A percentile compares a stretch with the other conserved stretches of the same genome.
Evolutionary conservation across 306 rosid genomes (phyloP).

Genomic region (Cotoneaster glaucophyllus): DNA sequence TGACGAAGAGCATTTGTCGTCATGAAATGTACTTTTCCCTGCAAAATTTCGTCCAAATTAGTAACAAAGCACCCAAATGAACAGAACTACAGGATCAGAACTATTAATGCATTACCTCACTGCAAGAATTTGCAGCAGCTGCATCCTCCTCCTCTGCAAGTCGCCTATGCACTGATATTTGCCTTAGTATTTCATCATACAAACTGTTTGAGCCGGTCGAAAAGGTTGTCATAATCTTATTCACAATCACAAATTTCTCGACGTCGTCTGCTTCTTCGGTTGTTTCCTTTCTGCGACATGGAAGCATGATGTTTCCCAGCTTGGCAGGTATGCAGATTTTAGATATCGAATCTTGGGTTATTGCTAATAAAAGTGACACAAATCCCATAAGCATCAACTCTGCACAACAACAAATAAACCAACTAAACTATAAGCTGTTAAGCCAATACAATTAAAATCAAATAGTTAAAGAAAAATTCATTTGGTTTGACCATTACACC

Average conservation of each 20-base stretch:
- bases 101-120: not conserved
- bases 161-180: not conserved
- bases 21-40: conserved; percentile 34
- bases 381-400: conserved; percentile 39
- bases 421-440: not conserved
- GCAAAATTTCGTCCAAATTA: not conserved
- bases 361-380: conserved; percentile 28
- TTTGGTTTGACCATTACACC: conserved; percentile 8
- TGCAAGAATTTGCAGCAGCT: conserved; percentile 20
- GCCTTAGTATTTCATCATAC: conserved; percentile 1
- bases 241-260: not conserved
- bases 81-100: not conserved
- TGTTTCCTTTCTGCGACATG: conserved; percentile 10
- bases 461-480: not conserved
- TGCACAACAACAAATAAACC: not conserved
- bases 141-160: conserved; percentile 9
- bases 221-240: not conserved
- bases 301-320: conserved; percentile 30
- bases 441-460: not conserved
- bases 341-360: conserved; percentile 21
- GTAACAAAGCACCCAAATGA: not conserved
- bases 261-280: not conserved
- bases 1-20: conserved; percentile 28
- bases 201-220: not conserved
- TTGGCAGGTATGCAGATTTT: conserved; percentile 31